phyloP scores from a whole-genome alignment of 345 rosid genomes.

The Eutrema yunnanense region DNA sequence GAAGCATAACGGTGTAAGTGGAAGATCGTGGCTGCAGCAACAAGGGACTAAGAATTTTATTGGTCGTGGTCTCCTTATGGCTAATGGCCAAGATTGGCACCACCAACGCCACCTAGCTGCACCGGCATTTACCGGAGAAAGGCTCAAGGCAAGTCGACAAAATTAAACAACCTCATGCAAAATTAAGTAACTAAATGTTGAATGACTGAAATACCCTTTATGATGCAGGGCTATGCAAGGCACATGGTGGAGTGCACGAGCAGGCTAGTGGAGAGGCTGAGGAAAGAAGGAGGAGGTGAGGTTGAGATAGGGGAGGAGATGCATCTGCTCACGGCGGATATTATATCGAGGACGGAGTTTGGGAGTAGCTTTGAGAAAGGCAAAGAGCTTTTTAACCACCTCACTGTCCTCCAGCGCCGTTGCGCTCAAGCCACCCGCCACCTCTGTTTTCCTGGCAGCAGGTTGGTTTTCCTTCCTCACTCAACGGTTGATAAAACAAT shows the following conservation, averaged over 20 bases:
- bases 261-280: slow-evolving; percentile 50
- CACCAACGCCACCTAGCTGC: slow-evolving; percentile 55
- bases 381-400: slow-evolving; percentile 64
- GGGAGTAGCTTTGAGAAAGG: slow-evolving; percentile 79
- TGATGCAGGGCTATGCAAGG: slow-evolving; percentile 54
- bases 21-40: slow-evolving; percentile 92
- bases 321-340: slow-evolving; percentile 73
- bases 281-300: slow-evolving; percentile 51
- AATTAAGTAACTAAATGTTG: not conserved
- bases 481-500: not conserved
- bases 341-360: slow-evolving; percentile 82
- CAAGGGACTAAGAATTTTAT: slow-evolving; percentile 84
- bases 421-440: slow-evolving; percentile 81
- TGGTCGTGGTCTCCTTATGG: slow-evolving; percentile 78
- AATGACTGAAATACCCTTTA: not conserved
- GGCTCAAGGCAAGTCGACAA: slow-evolving; percentile 46
- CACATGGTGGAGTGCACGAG: slow-evolving; percentile 85
- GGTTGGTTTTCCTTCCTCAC: slow-evolving; percentile 33
- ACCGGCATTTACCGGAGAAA: slow-evolving; percentile 57
- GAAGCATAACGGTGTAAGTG: slow-evolving; percentile 65
- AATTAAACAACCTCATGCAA: slow-evolving; percentile 10
- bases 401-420: slow-evolving; percentile 56
- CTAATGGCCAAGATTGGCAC: slow-evolving; percentile 63
- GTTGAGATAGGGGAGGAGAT: slow-evolving; percentile 81
- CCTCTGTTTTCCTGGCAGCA: slow-evolving; percentile 88